phyloP scores from a whole-genome alignment of 1,284 basidiomycete species.

The Coriolopsis trogii region DNA sequence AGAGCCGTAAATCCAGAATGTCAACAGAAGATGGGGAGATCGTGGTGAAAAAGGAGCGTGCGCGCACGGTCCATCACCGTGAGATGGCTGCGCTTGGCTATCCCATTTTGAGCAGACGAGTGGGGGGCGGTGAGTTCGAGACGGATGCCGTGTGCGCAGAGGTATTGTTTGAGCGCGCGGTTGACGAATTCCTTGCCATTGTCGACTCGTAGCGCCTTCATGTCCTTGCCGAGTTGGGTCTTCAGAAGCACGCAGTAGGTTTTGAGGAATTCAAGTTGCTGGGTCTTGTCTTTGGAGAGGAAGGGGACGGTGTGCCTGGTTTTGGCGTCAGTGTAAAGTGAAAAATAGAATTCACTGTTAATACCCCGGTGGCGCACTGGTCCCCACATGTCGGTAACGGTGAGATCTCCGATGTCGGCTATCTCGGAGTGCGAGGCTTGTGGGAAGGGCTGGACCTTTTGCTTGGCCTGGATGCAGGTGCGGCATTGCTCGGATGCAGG shows the following conservation, averaged over 20 bases:
- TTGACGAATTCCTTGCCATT: conserved; percentile 35
- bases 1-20: too few relatives aligned
- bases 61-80: not conserved
- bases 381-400: conserved; percentile 43
- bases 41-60: conserved; percentile 21
- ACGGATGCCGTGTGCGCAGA: not conserved
- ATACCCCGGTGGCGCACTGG: conserved; percentile 32
- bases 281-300: conserved; percentile 27
- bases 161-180: conserved; percentile 14
- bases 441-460: not conserved
- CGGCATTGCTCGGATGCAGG: conserved; percentile 8
- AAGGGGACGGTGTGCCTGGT: conserved; percentile 21
- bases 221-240: not conserved
- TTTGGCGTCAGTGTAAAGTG: conserved; percentile 32
- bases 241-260: conserved; percentile 26
- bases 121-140: not conserved
- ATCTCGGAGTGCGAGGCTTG: conserved; percentile 19
- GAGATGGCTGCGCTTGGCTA: not conserved
- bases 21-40: conserved; percentile 19
- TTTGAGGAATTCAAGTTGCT: conserved; percentile 27
- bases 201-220: conserved; percentile 31
- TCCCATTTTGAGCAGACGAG: conserved; percentile 10
- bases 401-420: conserved; percentile 34
- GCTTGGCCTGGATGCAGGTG: conserved; percentile 6
- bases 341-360: conserved; percentile 28